A percentile compares a stretch with the other conserved stretches of the same genome.
These are phyloP conservation scores for Aspergillus wentii DNA, from an alignment of 495 filamentous ascomycete genomes.

Conservation along the genomic window DNA sequence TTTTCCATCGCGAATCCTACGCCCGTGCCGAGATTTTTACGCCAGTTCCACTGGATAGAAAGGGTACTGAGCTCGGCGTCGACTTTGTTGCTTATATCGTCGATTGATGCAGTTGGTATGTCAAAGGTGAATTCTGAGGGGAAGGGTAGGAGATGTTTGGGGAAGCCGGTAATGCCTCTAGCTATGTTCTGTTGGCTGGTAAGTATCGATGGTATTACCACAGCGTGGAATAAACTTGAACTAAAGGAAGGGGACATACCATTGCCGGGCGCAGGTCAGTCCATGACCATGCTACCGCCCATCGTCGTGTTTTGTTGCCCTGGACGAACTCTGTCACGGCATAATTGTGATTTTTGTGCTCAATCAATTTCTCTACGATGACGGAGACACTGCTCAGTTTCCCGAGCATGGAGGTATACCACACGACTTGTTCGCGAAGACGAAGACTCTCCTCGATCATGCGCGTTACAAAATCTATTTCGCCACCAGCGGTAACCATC, in stretches of 20 bases:
- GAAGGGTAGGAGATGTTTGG: constrained; percentile 57
- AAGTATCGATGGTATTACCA: constrained; percentile 1
- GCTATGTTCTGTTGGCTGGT: constrained; percentile 41
- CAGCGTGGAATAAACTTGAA: background rate
- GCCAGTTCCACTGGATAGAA: constrained; percentile 50
- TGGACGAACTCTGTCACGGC: constrained; percentile 79
- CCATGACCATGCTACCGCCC: constrained; percentile 89
- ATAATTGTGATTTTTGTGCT: constrained; percentile 64
- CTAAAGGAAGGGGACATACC: constrained; percentile 26
- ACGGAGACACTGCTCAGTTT: constrained; percentile 66
- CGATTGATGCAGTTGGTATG: constrained; percentile 20
- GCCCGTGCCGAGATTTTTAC: constrained; percentile 33
- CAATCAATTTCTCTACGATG: constrained; percentile 57
- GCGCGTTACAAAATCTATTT: constrained; percentile 70
- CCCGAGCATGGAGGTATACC: constrained; percentile 92
- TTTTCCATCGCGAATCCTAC: constrained; percentile 55
- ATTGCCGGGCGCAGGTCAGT: constrained; percentile 58
- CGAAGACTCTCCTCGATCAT: constrained; percentile 70
- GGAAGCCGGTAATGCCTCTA: constrained; percentile 49
- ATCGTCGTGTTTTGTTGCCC: constrained; percentile 74
- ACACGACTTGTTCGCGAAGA: constrained; percentile 58
- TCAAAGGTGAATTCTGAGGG: constrained; percentile 52
- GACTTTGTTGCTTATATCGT: constrained; percentile 24
- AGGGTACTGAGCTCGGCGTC: constrained; percentile 38
- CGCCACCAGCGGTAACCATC: constrained; percentile 84